Base-by-base conservation (phyloP, 768 basidiomycete species). In the Multifurca ochricompacta region DNA sequence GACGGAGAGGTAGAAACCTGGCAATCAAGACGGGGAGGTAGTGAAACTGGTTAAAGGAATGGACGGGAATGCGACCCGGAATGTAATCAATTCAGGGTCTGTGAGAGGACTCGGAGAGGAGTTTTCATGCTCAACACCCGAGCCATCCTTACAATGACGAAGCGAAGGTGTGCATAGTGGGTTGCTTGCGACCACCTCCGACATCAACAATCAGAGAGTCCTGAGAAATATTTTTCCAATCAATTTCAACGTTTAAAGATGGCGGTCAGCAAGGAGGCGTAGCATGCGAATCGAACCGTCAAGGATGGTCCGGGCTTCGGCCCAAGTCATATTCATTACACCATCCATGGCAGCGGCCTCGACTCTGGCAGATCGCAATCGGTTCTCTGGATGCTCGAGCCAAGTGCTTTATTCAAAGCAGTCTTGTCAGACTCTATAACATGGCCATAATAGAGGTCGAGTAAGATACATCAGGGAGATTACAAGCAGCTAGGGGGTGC, bases 381-480 rank as follows among this genome's bases (percentile, higher is more conserved):
- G 25, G n/a, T 54, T 49, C 3, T 48, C 48, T 14, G 53, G 53
- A 18, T 1, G 6, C 30, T 54, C 53, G 4, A 42, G 23, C 44
- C 39, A 54, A 18, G 34, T 11, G 53, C 53, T 31, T 34, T 47
- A 28, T 42, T 48, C 19, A 54, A 13, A 31, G 53, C 37, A 1
- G 53, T 21, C 19, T 54, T 54, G 16, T 34, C 35, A 19, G 39
- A 0, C 31, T 41, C 39, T 18, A 11, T 18, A 7, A 32, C 13
- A 16, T 48, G 46, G 18, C 37, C 53, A 6, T 35, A 6, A 11
- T 46, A 37, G 8, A 60, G 51, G 14, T 60, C 55, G 19, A 1
- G 59, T 13, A 8, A 66, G 51, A 45, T 65, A 64, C 58, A 14
- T 66, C 65, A 37, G 64, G 63, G 31, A 51, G 50, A 3, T 41